phyloP scores from a whole-genome alignment of 1,284 basidiomycete species.

The Coniferiporia sulphurascens region DNA sequence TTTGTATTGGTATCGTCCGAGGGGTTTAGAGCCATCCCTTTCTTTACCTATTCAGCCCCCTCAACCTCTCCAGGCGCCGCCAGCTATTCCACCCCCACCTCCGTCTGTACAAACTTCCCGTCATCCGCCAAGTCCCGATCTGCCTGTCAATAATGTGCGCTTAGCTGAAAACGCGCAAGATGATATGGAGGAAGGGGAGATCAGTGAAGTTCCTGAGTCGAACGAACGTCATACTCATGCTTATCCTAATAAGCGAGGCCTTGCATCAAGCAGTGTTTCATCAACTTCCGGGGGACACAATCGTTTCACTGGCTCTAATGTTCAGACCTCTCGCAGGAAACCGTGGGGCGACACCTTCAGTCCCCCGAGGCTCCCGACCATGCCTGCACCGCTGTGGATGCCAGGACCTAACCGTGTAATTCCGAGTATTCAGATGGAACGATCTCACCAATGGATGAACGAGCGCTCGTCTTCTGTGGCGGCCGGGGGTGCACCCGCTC shows the following conservation, averaged over 20 bases:
- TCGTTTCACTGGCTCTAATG: neutral
- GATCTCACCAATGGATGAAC: too few relatives aligned
- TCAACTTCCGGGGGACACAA: neutral
- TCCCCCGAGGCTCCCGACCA: too few relatives aligned
- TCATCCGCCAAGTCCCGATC: neutral
- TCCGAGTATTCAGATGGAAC: too few relatives aligned
- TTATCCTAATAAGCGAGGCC: neutral
- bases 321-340: neutral
- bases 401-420: too few relatives aligned
- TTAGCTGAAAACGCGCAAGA: neutral
- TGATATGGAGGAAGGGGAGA: slow-evolving; percentile 10
- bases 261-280: too few relatives aligned
- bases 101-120: neutral
- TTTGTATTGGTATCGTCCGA: neutral
- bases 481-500: too few relatives aligned
- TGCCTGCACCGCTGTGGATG: too few relatives aligned
- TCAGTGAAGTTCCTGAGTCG: neutral
- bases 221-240: neutral
- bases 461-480: too few relatives aligned
- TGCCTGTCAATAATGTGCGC: neutral
- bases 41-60: neutral
- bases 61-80: neutral
- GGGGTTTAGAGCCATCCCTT: neutral
- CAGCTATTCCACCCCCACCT: neutral
- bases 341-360: too few relatives aligned